A percentile compares a stretch with the other conserved stretches of the same genome.
Evolutionary conservation across 2,329 filamentous ascomycete species (phyloP).

Genomic region (Calonectria hawksworthii): DNA sequence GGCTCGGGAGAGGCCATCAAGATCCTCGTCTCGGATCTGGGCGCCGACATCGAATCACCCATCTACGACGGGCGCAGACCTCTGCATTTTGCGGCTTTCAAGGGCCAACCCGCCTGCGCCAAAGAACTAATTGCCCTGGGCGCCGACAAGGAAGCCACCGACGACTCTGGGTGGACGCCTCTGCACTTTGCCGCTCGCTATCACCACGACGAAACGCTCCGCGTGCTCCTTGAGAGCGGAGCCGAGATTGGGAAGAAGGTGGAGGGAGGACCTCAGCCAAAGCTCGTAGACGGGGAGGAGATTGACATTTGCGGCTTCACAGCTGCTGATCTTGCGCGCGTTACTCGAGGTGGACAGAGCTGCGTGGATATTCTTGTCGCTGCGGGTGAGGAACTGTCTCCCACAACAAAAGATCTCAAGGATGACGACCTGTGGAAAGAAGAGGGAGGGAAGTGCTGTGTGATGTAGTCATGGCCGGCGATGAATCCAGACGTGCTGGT

Average conservation of each 20-base stretch:
- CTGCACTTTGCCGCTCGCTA: conserved; percentile 21
- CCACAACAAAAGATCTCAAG: conserved; percentile 8
- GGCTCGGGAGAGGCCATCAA: conserved; percentile 4
- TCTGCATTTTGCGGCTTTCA: conserved; percentile 20
- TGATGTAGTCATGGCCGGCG: neutral
- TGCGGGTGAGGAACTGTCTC: conserved; percentile 11
- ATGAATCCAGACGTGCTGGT: neutral
- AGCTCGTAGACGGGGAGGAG: conserved; percentile 8
- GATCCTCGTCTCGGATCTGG: neutral
- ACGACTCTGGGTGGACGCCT: conserved; percentile 14
- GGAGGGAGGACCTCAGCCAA: conserved; percentile 8
- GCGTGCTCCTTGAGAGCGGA: neutral
- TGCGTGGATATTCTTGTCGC: conserved; percentile 10
- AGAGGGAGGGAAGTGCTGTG: neutral
- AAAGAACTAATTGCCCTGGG: conserved; percentile 6
- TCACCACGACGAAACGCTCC: neutral
- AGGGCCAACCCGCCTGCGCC: conserved; percentile 1
- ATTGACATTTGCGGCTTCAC: conserved; percentile 17
- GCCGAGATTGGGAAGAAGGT: conserved; percentile 12
- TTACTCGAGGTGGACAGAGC: conserved; percentile 8
- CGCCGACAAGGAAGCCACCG: conserved; percentile 13
- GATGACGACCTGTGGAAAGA: conserved; percentile 21
- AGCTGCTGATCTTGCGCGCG: conserved; percentile 14
- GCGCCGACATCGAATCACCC: neutral
- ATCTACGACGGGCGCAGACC: conserved; percentile 17